Conservation (phyloP, 2,329 filamentous ascomycete genomes). For the Colletotrichum paranaense region DNA sequence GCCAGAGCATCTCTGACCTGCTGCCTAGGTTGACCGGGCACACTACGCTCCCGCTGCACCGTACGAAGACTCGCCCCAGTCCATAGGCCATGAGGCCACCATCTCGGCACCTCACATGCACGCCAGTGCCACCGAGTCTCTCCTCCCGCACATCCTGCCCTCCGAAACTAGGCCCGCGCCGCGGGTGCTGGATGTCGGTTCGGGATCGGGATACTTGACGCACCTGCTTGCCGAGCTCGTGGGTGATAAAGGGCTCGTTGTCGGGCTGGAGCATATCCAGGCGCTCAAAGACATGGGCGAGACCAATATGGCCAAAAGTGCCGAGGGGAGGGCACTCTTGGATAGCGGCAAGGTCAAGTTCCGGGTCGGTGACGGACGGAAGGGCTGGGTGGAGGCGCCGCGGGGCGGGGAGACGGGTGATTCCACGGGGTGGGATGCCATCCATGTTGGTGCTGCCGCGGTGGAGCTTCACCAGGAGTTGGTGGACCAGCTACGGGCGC, state of each 20-base stretch:
- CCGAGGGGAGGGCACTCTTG: slow-evolving; percentile 69
- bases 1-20: not conserved
- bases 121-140: slow-evolving; percentile 62
- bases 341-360: slow-evolving; percentile 75
- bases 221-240: slow-evolving; percentile 87
- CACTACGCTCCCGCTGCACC: slow-evolving; percentile 80
- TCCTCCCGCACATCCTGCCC: slow-evolving; percentile 58
- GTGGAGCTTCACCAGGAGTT: slow-evolving; percentile 77
- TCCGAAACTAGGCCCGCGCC: slow-evolving; percentile 47
- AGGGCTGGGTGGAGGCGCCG: slow-evolving; percentile 66
- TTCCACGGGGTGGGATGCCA: slow-evolving; percentile 82
- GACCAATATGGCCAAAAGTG: slow-evolving; percentile 73
- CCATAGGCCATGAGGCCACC: slow-evolving; percentile 66
- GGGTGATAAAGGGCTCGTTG: slow-evolving; percentile 62
- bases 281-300: slow-evolving; percentile 72
- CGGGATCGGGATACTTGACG: slow-evolving; percentile 85
- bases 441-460: slow-evolving; percentile 93
- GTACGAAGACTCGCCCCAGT: slow-evolving; percentile 72
- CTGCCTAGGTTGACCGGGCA: slow-evolving; percentile 81
- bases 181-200: slow-evolving; percentile 79
- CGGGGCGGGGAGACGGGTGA: slow-evolving; percentile 58
- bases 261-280: slow-evolving; percentile 81
- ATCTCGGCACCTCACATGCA: slow-evolving; percentile 73
- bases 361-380: slow-evolving; percentile 78
- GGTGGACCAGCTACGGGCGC: slow-evolving; percentile 80